These are phyloP conservation scores for Aspergillus bridgeri DNA, from an alignment of 495 filamentous ascomycete genomes.

Conservation along the genomic window DNA sequence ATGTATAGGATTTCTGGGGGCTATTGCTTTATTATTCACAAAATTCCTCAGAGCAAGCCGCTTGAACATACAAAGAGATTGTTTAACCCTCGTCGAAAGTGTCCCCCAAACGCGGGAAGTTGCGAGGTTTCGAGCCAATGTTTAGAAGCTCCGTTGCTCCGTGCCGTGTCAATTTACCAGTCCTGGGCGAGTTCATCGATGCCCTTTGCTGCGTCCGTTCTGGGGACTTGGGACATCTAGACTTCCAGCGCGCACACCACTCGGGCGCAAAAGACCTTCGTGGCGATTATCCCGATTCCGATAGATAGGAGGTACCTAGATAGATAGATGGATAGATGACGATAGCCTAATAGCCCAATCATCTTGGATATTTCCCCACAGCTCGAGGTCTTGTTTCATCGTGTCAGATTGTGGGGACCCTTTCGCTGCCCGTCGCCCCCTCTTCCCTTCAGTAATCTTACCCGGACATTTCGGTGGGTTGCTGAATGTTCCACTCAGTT, in stretches of 20 bases:
- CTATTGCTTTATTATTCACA: too few species aligned
- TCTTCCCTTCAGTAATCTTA: not conserved
- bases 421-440: not conserved
- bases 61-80: too few species aligned
- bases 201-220: too few species aligned
- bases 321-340: not conserved
- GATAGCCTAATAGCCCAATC: not conserved
- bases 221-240: too few species aligned
- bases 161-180: too few species aligned
- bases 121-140: not conserved
- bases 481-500: constrained; percentile 1
- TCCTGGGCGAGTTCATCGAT: too few species aligned
- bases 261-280: not conserved
- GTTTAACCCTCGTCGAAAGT: too few species aligned
- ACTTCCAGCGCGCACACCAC: too few species aligned
- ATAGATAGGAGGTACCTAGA: too few species aligned
- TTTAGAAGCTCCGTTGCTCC: not conserved
- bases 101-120: not conserved
- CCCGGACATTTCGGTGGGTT: not conserved
- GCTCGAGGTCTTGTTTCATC: constrained; percentile 14
- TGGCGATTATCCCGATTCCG: not conserved
- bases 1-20: too few species aligned
- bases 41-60: too few species aligned
- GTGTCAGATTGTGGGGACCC: constrained; percentile 8
- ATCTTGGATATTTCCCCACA: constrained; percentile 10